A percentile compares a stretch with the other conserved stretches of the same genome.
Evolutionary conservation across 1,284 basidiomycete species (phyloP).

Genomic region (Leccinum ponderosum): DNA sequence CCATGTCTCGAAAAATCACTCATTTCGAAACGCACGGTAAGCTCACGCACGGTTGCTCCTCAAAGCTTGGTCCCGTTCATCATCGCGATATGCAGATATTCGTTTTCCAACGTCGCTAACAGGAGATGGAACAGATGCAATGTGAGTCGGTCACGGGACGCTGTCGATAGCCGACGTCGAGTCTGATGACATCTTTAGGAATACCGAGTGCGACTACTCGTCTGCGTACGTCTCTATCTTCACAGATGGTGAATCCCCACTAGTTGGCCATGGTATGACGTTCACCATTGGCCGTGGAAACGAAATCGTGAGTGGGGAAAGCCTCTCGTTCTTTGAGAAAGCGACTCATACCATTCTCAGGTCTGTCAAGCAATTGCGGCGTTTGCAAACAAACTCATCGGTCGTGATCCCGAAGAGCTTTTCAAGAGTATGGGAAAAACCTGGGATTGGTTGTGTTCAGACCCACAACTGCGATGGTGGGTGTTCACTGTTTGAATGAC

Average conservation of each 20-base stretch:
- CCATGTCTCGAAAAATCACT: slow-evolving; percentile 36
- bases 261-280: slow-evolving; percentile 91
- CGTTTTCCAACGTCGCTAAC: slow-evolving; percentile 55
- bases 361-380: slow-evolving; percentile 80
- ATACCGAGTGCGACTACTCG: slow-evolving; percentile 94
- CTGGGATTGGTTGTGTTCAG: slow-evolving; percentile 78
- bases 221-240: slow-evolving; percentile 86
- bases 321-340: background rate
- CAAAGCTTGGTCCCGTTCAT: background rate
- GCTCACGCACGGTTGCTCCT: background rate
- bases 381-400: slow-evolving; percentile 79
- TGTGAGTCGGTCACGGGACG: slow-evolving; percentile 34
- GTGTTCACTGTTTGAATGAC: slow-evolving; percentile 20
- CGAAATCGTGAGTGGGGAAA: slow-evolving; percentile 66
- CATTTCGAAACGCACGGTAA: slow-evolving; percentile 39
- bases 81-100: slow-evolving; percentile 20
- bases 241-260: slow-evolving; percentile 59
- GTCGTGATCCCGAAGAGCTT: slow-evolving; percentile 81
- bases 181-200: slow-evolving; percentile 48
- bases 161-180: background rate
- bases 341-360: slow-evolving; percentile 35
- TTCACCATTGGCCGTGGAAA: slow-evolving; percentile 97
- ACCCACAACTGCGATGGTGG: slow-evolving; percentile 88
- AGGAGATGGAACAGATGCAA: slow-evolving; percentile 66
- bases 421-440: slow-evolving; percentile 89